Percentiles rank a stretch among this genome's conserved stretches.
phyloP scores from a whole-genome alignment of 2,329 filamentous ascomycete species.

The Rhynchosporium secalis region DNA sequence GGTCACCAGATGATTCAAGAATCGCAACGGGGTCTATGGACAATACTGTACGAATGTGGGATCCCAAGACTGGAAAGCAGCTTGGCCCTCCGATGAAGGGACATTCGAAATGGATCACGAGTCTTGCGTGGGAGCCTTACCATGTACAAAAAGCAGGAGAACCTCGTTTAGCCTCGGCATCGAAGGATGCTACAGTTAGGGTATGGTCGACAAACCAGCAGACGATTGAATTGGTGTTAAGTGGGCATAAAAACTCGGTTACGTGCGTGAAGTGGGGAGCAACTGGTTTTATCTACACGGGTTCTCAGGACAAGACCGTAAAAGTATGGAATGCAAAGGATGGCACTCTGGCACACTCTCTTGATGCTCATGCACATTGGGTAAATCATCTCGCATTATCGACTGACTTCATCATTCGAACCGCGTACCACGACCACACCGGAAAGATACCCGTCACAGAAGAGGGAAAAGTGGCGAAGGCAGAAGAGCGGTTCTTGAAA shows the following conservation, averaged over 20 bases:
- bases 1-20: conserved; percentile 78
- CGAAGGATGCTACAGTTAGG: conserved; percentile 84
- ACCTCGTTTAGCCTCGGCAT: conserved; percentile 79
- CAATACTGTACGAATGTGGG: conserved; percentile 87
- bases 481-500: conserved; percentile 80
- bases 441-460: conserved; percentile 67
- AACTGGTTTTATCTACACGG: conserved; percentile 79
- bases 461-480: conserved; percentile 71
- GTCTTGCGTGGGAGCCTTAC: conserved; percentile 89
- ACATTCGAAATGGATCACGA: conserved; percentile 87
- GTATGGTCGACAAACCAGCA: conserved; percentile 83
- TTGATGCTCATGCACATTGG: conserved; percentile 86
- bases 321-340: conserved; percentile 84
- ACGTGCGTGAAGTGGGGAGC: conserved; percentile 95
- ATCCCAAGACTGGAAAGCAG: conserved; percentile 75
- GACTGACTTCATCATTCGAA: conserved; percentile 86
- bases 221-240: conserved; percentile 76
- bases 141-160: conserved; percentile 75
- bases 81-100: conserved; percentile 72
- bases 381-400: conserved; percentile 94
- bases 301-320: conserved; percentile 88
- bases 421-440: conserved; percentile 82
- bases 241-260: conserved; percentile 85
- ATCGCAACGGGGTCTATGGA: conserved; percentile 93
- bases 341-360: conserved; percentile 76